phyloP scores from a whole-genome alignment of 768 basidiomycete genomes.

The Naganishia vishniacii region DNA sequence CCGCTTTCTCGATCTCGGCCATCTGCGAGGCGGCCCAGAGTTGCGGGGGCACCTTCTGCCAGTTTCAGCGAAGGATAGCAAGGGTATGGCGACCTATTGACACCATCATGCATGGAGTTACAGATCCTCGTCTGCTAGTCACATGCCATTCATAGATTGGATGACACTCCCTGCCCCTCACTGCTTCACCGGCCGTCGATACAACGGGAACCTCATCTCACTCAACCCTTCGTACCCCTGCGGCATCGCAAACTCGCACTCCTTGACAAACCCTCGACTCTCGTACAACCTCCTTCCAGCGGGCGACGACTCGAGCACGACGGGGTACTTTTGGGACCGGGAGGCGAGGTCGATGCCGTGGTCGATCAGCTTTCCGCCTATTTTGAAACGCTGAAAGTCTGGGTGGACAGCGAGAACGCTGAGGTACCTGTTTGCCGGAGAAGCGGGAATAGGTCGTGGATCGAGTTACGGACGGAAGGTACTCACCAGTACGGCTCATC shows the following conservation, averaged over 20 bases:
- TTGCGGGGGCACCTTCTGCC: no score
- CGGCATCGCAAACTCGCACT: constrained; percentile 13
- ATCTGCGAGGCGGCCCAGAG: no score
- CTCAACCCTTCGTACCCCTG: neutral
- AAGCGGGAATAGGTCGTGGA: no score
- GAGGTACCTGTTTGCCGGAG: constrained; percentile 26
- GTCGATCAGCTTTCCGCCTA: constrained; percentile 22
- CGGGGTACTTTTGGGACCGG: neutral
- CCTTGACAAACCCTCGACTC: constrained; percentile 24
- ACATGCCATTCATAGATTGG: no score
- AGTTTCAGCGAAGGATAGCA: no score
- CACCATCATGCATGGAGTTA: no score
- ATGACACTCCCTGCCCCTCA: no score
- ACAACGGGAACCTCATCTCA: constrained; percentile 6
- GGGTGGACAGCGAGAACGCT: constrained; percentile 25
- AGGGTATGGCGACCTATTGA: no score
- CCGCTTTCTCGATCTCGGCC: no score
- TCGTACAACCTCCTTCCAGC: constrained; percentile 17
- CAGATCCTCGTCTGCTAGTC: no score
- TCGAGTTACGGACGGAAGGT: no score
- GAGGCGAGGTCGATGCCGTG: constrained; percentile 9
- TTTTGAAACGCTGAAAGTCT: constrained; percentile 1
- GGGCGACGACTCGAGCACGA: constrained; percentile 10
- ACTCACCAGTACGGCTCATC: constrained; percentile 7
- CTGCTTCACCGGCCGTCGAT: neutral